Evolutionary conservation across 164 flowering plant species (phyloP).

Genomic region (Taxillus chinensis): DNA sequence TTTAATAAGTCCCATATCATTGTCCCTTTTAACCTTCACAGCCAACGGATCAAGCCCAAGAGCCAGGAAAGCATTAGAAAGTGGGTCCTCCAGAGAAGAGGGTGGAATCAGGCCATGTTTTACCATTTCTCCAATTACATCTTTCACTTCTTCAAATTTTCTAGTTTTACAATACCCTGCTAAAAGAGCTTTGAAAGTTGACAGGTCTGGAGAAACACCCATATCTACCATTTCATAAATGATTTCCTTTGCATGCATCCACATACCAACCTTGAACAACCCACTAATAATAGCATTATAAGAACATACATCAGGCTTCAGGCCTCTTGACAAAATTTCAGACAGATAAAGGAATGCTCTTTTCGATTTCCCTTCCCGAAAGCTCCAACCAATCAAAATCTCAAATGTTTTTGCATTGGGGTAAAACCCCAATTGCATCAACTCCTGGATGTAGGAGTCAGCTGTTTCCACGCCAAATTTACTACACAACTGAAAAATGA

Average conservation of each 20-base stretch:
- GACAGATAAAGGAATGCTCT: conserved; percentile 55
- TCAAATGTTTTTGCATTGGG: conserved; percentile 69
- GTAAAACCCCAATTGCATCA: conserved; percentile 45
- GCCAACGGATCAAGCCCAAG: conserved; percentile 43
- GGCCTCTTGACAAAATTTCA: conserved; percentile 45
- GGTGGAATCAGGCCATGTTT: conserved; percentile 28
- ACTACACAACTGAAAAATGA: conserved; percentile 38
- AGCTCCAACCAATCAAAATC: conserved; percentile 57
- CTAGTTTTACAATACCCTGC: conserved; percentile 83
- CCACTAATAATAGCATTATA: conserved; percentile 69
- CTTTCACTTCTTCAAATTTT: conserved; percentile 54
- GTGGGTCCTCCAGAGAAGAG: conserved; percentile 39
- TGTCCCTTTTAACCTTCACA: conserved; percentile 71
- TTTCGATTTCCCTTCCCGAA: conserved; percentile 53
- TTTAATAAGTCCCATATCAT: conserved; percentile 31
- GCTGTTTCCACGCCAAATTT: conserved; percentile 46
- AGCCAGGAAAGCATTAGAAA: conserved; percentile 45
- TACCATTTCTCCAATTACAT: conserved; percentile 45
- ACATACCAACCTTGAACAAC: conserved; percentile 52
- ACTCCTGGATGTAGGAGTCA: conserved; percentile 28
- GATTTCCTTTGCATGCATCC: conserved; percentile 42
- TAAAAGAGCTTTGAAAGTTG: conserved; percentile 54
- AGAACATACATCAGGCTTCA: conserved; percentile 41
- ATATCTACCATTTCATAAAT: conserved; percentile 56
- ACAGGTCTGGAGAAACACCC: conserved; percentile 31